These are phyloP conservation scores for Micromonas pusilla DNA, from an alignment of 139 green algal species.

Conservation along the genomic window DNA sequence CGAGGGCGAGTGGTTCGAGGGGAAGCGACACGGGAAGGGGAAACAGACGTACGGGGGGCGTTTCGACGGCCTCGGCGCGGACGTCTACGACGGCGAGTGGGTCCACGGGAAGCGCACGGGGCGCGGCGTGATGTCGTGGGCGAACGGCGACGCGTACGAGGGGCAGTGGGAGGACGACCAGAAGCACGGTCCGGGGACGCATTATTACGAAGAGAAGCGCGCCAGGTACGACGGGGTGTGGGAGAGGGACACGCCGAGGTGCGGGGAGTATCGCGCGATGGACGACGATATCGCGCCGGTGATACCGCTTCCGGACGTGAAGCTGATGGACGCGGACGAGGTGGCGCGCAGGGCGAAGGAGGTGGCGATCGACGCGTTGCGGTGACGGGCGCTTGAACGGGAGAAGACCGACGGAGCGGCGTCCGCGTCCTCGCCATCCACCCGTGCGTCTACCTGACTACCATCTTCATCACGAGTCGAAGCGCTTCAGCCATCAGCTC, in stretches of 20 bases:
- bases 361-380: no score
- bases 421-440: background rate
- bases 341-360: background rate
- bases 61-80: conserved; percentile 51
- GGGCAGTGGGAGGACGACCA: conserved; percentile 53
- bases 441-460: no score
- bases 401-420: background rate
- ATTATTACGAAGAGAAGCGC: conserved; percentile 39
- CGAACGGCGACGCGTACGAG: conserved; percentile 58
- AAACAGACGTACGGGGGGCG: conserved; percentile 53
- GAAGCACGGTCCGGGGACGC: conserved; percentile 59
- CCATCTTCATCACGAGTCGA: no score
- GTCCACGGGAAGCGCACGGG: conserved; percentile 42
- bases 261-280: conserved; percentile 20
- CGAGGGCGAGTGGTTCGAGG: conserved; percentile 55
- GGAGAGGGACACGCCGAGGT: conserved; percentile 27
- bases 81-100: conserved; percentile 66
- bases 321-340: conserved; percentile 35
- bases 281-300: background rate
- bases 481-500: no score
- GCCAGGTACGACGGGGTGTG: conserved; percentile 35
- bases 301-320: background rate
- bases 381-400: no score
- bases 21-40: conserved; percentile 32
- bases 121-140: conserved; percentile 51